phyloP scores from a whole-genome alignment of 495 filamentous ascomycete genomes.

The Talaromyces stipitatus region DNA sequence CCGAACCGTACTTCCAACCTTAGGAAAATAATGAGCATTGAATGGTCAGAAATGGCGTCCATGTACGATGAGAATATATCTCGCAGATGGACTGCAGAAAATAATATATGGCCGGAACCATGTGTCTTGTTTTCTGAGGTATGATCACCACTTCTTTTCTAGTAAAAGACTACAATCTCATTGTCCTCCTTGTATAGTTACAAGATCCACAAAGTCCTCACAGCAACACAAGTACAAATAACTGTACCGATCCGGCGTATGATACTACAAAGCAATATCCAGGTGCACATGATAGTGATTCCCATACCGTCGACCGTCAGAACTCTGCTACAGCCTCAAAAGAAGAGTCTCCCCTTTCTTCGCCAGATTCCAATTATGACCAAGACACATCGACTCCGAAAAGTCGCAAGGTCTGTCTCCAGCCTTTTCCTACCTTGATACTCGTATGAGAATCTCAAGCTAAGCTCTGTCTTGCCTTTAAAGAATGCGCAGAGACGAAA shows the following conservation, averaged over 20 bases:
- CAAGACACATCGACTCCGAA: not conserved
- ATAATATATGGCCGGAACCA: not conserved
- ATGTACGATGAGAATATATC: not conserved
- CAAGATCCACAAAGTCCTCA: not conserved
- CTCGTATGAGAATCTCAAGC: not conserved
- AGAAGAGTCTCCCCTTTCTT: not conserved
- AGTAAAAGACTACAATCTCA: not conserved
- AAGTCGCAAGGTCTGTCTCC: not conserved
- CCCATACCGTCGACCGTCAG: not conserved
- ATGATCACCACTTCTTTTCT: not conserved
- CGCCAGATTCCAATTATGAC: not conserved
- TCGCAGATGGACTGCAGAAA: not conserved
- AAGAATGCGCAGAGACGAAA: constrained; percentile 1
- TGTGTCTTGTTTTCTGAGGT: constrained; percentile 1
- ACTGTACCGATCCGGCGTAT: not conserved
- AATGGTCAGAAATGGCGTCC: not conserved
- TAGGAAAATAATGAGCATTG: not conserved
- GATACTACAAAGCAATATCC: not conserved
- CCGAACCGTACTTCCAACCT: too few relatives aligned
- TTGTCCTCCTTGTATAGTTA: not conserved
- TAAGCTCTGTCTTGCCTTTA: not conserved
- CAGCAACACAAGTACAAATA: not conserved
- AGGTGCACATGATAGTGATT: not conserved
- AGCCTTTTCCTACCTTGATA: not conserved
- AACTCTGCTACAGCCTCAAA: not conserved